Evolutionary conservation across 2,329 filamentous ascomycete genomes (phyloP), one percentile per base, ranked within the genome.

Genomic region (Scolecobasidium constrictum): DNA sequence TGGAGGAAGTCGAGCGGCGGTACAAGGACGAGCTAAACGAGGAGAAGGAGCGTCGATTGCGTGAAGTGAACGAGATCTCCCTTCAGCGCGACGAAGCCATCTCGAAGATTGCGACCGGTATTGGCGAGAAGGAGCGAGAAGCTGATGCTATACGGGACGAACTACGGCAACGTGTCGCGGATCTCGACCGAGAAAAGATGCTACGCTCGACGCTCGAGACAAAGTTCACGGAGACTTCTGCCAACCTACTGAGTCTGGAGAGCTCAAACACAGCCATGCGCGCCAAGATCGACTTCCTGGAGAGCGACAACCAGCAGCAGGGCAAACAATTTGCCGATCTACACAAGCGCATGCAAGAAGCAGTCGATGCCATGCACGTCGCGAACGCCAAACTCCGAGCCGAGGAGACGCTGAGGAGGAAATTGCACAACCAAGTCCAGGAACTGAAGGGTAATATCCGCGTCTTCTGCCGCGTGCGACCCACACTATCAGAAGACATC

Each of bases 391-490:
- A 92, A 56, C 70, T 98, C 20, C 81, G 92, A 48, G 86, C 82
- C 54, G 92, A 96, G 57, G 92, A 98, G 63, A 92, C 85, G 1
- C 70, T 94, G 40, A 78, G 92, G 12, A 77, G 92, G 17, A 90
- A 93, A 52, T 73, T 98, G 0, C 94, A 96, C 68, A 96, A 96
- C 63, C 92, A 94, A 60, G 90, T 98, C 37, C 87, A 98, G 59
- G 92, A 98, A 57, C 75, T 98, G 46, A 95, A 94, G 61, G 92
- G 92, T 53, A 98, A 98, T 57, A 98, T 98, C 55, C 83, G 92
- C 16, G 92, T 98, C 50, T 98, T 98, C 77, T 96, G 90, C 57
- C 80, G 92, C 58, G 90, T 96, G 20, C 81, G 93, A 33, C 92
- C 92, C 1, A 68, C 81, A 0, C 67, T 83, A 17, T 69, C 68